Evolutionary conservation across 768 basidiomycete genomes (phyloP), one percentile per base, ranked within the genome.

Genomic region (Suillus bovinus): DNA sequence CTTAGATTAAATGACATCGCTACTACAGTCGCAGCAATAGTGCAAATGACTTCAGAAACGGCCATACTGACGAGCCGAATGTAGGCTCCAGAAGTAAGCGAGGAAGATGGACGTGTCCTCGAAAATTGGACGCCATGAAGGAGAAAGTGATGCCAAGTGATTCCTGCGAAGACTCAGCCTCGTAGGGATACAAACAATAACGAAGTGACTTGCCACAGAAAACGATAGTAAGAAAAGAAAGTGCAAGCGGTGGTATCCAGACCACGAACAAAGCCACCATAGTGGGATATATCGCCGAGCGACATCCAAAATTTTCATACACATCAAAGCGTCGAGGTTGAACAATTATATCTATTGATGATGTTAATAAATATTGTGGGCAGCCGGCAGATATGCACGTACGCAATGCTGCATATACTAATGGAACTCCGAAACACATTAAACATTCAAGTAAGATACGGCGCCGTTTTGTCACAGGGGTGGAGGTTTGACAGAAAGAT

Each of bases 21-120:
- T 63, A 81, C 77, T 17, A 78, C 62, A 50, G 70, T 74, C 62
- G 82, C 64, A 7, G 77, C 58, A 1, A 79, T 61, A 14, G 75
- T 76, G 62, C 78, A 76, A 8, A 77, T 29, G 63, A 86, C 81
- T 54, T 87, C 79, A 2, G 74, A 66, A 24, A 80, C 58, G 2
- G 84, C 79, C 65, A 91, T 76, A 6, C 78, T 75, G 56, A 88
- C 80, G 24, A 92, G 81, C 1, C 89, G 84, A n/a, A 90, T 64
- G 66, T 88, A 91, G 16, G 80, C 77, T 31, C 79, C 78, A 5
- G 78, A 76, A 11, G 77, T 80, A 52, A 83, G 75, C 11, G 77
- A 73, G 16, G 74, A 70, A 17, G 67, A 34, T 54, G 71, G 75
- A 49, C 66, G 69, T 66, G 39, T 76, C 24, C 74, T 64, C 22